Evolutionary conservation across 371 early-diverging fungal species (phyloP).

Genomic region (Mucor irregularis): DNA sequence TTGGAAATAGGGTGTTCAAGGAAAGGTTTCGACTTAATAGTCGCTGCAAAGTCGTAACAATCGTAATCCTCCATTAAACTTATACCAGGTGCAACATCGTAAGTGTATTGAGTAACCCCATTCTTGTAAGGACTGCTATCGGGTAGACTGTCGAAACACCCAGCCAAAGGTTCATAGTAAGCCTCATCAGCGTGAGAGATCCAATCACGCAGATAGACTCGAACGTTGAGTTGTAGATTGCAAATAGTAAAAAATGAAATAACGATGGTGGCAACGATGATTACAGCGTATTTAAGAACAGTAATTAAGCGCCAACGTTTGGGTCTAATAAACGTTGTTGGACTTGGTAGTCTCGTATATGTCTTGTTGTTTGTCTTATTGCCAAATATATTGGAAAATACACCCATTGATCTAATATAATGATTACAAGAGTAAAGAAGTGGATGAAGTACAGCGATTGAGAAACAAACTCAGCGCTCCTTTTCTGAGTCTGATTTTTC

Average conservation of each 20-base stretch:
- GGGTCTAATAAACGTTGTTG: constrained; percentile 31
- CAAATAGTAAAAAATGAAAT: constrained; percentile 42
- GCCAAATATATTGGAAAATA: constrained; percentile 20
- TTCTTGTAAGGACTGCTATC: constrained; percentile 38
- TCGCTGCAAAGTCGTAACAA: constrained; percentile 55
- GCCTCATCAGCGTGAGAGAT: constrained; percentile 49
- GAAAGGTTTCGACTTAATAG: constrained; percentile 22
- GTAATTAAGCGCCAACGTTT: constrained; percentile 34
- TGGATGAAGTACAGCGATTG: too few species aligned
- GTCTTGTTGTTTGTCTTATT: constrained; percentile 1
- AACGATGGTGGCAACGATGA: constrained; percentile 15
- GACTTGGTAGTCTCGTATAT: constrained; percentile 20
- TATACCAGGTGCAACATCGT: constrained; percentile 50
- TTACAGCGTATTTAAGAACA: constrained; percentile 29
- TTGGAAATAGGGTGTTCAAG: constrained; percentile 14
- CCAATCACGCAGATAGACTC: constrained; percentile 56
- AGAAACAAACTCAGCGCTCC: too few species aligned
- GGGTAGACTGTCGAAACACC: constrained; percentile 46
- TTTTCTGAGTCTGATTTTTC: too few species aligned
- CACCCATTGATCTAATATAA: too few species aligned
- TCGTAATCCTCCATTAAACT: constrained; percentile 49
- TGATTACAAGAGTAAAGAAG: too few species aligned
- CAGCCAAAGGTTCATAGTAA: constrained; percentile 38
- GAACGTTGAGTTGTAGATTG: constrained; percentile 48
- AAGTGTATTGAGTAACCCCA: constrained; percentile 27